Evolutionary conservation across 1,284 basidiomycete genomes (phyloP).

Genomic region (Apiotrichum gamsii): DNA sequence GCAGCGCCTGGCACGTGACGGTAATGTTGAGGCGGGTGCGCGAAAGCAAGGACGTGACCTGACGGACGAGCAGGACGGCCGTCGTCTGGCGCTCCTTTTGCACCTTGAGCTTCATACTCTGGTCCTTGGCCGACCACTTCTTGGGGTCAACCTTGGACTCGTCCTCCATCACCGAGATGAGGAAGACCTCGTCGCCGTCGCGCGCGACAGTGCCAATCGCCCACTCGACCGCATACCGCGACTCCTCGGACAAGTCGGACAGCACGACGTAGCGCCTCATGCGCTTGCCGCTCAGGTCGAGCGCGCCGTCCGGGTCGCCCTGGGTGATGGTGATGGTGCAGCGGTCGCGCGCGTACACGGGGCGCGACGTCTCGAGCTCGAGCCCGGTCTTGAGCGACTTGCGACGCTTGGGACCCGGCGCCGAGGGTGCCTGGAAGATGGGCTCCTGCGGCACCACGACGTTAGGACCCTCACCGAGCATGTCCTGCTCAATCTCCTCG

Average conservation of each 20-base stretch:
- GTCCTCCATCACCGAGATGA: constrained; percentile 88
- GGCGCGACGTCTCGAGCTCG: constrained; percentile 61
- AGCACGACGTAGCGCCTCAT: constrained; percentile 76
- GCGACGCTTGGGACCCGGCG: constrained; percentile 19
- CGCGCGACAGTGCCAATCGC: constrained; percentile 91
- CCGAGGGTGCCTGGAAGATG: constrained; percentile 27
- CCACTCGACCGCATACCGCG: constrained; percentile 87
- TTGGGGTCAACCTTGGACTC: constrained; percentile 85
- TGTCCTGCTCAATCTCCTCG: constrained; percentile 48
- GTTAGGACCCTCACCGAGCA: constrained; percentile 61
- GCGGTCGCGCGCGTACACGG: constrained; percentile 80
- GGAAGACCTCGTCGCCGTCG: constrained; percentile 84
- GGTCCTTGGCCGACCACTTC: constrained; percentile 60
- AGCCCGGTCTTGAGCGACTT: constrained; percentile 35
- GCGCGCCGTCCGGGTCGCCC: constrained; percentile 61
- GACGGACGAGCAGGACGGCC: constrained; percentile 77
- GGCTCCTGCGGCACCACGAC: constrained; percentile 55
- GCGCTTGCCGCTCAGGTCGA: constrained; percentile 55
- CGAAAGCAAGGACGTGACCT: constrained; percentile 81
- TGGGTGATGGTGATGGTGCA: constrained; percentile 87
- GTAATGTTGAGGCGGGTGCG: constrained; percentile 80
- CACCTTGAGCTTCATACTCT: constrained; percentile 65
- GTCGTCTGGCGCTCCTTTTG: constrained; percentile 91
- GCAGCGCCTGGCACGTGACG: constrained; percentile 88
- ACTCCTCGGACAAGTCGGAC: constrained; percentile 89